Evolutionary conservation across 108 stramenopile species (phyloP), one percentile per base, ranked within the genome.

Genomic region (Parietichytrium sp.): DNA sequence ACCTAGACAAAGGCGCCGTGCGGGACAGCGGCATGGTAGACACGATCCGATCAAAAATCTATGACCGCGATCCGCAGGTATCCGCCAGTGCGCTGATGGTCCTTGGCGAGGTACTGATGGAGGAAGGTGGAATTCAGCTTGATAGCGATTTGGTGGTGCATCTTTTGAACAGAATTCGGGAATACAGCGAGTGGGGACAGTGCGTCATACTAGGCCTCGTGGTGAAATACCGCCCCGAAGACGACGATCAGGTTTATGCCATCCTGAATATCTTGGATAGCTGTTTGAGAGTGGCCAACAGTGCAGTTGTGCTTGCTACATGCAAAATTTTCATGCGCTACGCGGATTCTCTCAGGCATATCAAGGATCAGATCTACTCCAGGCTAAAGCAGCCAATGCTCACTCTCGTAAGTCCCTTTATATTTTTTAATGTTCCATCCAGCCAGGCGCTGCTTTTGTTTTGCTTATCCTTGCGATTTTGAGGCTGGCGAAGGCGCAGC

Each of bases 261-360:
- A 97, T 99, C 78, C 98, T 99, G 99, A 99, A 99, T 85, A 86
- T 99, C 25, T 87, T 99, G 29, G 99, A 99, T 89, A 96, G 96
- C 8, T 95, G 98, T 31, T 84, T 99, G 80, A 83, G 95, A 36
- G 96, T 95, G 3, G 90, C 93, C 51, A 95, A 95, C 86, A 87
- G 89, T n/a, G 95, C 93, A 4, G 95, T 96, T 31, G 96, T 98
- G 15, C 86, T 99, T 79, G 97, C 95, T 6, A 94, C 95, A 27
- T 91, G 96, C 54, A 90, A 93, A 45, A 96, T 96, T 31, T 99
- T 99, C 87, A 86, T 98, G 31, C 36, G 77, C 36, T 77, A 90
- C 13, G 94, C 96, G 12, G 93, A 96, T 77, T 92, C 91, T 49
- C 88, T 91, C 78, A 82, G 87, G 51, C 88, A 88, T 82, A 92